Evolutionary conservation across 192 early-diverging fungal genomes (phyloP).

Genomic region (Entomortierella lignicola): DNA sequence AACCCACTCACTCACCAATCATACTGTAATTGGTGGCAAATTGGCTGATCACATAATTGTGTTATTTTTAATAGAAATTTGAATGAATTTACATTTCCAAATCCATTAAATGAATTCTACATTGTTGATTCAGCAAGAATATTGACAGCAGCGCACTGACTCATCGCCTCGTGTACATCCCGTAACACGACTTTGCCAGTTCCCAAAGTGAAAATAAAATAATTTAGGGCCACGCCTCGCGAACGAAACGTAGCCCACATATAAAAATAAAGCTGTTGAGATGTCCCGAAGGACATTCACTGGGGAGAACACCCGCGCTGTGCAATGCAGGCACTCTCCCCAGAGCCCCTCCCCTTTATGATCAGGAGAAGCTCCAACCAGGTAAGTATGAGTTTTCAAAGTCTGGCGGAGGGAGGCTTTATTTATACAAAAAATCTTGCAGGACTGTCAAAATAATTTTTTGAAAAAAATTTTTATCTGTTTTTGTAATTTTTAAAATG

Average conservation of each 20-base stretch:
- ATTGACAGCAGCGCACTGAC: no score
- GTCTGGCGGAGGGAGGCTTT: background rate
- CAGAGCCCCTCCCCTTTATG: constrained; percentile 42
- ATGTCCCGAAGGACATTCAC: constrained; percentile 57
- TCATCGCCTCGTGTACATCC: no score
- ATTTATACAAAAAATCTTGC: constrained; percentile 10
- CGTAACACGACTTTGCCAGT: background rate
- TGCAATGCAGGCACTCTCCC: constrained; percentile 46
- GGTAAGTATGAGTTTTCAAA: constrained; percentile 49
- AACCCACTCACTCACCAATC: no score
- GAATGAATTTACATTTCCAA: no score
- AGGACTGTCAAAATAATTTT: background rate
- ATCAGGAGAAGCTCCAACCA: constrained; percentile 47
- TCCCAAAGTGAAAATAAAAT: background rate
- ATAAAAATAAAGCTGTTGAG: constrained; percentile 56
- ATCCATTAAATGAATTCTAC: no score
- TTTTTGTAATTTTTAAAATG: no score
- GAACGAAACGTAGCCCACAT: constrained; percentile 37
- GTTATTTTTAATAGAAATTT: no score
- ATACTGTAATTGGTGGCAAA: no score
- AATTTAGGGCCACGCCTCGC: constrained; percentile 32
- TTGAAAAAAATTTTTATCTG: no score
- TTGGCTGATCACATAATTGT: no score
- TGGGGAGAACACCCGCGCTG: constrained; percentile 40
- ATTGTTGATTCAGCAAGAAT: no score